Conservation (phyloP, 2,329 filamentous ascomycete species). For the Emergomyces africanus region DNA sequence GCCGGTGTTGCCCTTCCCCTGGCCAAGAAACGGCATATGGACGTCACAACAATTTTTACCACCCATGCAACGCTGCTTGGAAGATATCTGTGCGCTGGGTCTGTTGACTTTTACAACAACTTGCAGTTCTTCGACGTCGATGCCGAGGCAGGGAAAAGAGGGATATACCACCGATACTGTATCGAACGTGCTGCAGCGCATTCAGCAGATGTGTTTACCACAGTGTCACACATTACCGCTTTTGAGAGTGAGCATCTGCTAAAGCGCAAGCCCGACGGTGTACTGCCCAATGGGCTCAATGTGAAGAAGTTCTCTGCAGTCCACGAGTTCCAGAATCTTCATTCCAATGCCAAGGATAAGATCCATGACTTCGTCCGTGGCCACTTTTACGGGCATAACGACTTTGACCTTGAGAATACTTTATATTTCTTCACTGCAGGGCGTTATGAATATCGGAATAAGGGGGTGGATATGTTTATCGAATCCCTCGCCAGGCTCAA, state of each 20-base stretch:
- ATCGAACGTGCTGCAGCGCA: conserved; percentile 92
- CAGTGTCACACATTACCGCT: conserved; percentile 95
- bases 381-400: conserved; percentile 96
- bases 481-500: conserved; percentile 91
- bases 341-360: conserved; percentile 93
- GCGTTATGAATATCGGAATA: conserved; percentile 95
- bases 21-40: conserved; percentile 86
- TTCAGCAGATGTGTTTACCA: conserved; percentile 92
- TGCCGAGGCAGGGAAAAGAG: conserved; percentile 89
- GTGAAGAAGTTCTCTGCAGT: conserved; percentile 98
- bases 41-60: conserved; percentile 96
- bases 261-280: conserved; percentile 94
- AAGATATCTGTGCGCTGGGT: conserved; percentile 91
- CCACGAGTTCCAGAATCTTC: conserved; percentile 97
- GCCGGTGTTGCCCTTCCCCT: conserved; percentile 86
- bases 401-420: conserved; percentile 93
- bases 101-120: conserved; percentile 99
- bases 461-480: conserved; percentile 99
- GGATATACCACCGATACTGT: conserved; percentile 97
- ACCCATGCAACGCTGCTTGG: conserved; percentile 93
- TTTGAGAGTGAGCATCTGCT: conserved; percentile 96
- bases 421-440: conserved; percentile 96
- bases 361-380: conserved; percentile 97
- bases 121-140: conserved; percentile 95
- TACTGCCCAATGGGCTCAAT: conserved; percentile 91